Evolutionary conservation across 306 rosid species (phyloP).

Genomic region (Carpinus viminea): DNA sequence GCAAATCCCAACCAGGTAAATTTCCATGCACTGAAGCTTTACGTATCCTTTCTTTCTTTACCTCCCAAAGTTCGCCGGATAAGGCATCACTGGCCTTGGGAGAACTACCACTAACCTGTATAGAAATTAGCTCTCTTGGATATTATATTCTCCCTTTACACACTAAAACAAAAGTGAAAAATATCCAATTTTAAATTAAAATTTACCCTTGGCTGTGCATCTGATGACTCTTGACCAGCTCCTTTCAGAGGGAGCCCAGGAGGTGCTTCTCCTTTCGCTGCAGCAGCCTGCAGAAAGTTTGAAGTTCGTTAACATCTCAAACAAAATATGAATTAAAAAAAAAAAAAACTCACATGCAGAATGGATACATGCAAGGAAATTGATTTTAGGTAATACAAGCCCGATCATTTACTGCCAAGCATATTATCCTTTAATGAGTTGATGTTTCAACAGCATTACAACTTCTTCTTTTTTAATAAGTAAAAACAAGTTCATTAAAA

Average conservation of each 20-base stretch:
- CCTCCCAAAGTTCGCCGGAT: slow-evolving; percentile 98
- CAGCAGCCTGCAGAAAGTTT: slow-evolving; percentile 79
- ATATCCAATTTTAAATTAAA: slow-evolving; percentile 19
- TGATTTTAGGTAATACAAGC: slow-evolving; percentile 13
- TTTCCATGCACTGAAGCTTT: slow-evolving; percentile 73
- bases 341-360: neutral
- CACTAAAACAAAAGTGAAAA: neutral
- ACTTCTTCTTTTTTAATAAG: neutral
- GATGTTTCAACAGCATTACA: neutral
- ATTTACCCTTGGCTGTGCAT: slow-evolving; percentile 67
- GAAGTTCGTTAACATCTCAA: slow-evolving; percentile 19
- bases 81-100: slow-evolving; percentile 94
- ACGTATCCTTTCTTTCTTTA: slow-evolving; percentile 84
- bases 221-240: slow-evolving; percentile 96
- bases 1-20: slow-evolving; percentile 86
- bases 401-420: slow-evolving; percentile 5
- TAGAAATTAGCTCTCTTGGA: slow-evolving; percentile 18
- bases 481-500: neutral
- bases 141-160: slow-evolving; percentile 17
- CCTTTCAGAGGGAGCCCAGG: slow-evolving; percentile 97
- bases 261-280: slow-evolving; percentile 99
- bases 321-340: slow-evolving; percentile 1
- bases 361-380: neutral
- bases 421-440: slow-evolving; percentile 8
- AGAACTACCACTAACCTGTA: slow-evolving; percentile 76